phyloP scores from a whole-genome alignment of 169 alveolate genomes.

The Cryptosporidium meleagridis region DNA sequence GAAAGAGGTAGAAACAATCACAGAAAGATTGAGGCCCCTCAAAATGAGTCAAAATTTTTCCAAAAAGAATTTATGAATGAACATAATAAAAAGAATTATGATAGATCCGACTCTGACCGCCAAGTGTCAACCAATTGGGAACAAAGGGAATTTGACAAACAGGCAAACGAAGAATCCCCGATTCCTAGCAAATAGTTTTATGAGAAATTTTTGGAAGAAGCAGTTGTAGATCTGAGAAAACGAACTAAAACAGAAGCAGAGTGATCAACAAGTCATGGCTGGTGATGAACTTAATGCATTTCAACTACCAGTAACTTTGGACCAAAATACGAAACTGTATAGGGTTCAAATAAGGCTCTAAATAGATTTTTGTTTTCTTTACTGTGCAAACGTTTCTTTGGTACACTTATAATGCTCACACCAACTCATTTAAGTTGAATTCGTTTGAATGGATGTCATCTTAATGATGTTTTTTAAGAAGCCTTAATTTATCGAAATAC shows the following conservation, averaged over 20 bases:
- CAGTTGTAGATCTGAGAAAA: background rate
- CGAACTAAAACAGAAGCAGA: background rate
- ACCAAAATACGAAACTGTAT: background rate
- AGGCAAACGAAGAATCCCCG: background rate
- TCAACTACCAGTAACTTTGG: background rate
- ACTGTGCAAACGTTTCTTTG: background rate
- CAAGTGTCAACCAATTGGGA: background rate
- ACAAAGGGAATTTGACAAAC: background rate
- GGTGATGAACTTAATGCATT: background rate
- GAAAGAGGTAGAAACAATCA: background rate
- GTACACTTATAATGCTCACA: conserved; percentile 2
- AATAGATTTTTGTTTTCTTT: conserved; percentile 15
- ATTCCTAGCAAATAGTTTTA: background rate
- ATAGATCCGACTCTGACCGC: background rate
- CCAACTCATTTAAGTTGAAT: background rate
- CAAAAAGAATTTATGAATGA: background rate
- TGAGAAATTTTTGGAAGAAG: background rate
- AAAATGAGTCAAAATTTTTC: background rate
- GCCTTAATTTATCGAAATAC: background rate
- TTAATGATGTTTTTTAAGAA: background rate
- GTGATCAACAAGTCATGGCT: conserved; percentile 9
- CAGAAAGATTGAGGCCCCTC: background rate
- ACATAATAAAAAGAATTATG: background rate
- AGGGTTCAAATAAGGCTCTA: conserved; percentile 3
- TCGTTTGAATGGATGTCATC: conserved; percentile 17